Base-by-base conservation (phyloP, 768 basidiomycete genomes). In the Lactifluus pinguis region DNA sequence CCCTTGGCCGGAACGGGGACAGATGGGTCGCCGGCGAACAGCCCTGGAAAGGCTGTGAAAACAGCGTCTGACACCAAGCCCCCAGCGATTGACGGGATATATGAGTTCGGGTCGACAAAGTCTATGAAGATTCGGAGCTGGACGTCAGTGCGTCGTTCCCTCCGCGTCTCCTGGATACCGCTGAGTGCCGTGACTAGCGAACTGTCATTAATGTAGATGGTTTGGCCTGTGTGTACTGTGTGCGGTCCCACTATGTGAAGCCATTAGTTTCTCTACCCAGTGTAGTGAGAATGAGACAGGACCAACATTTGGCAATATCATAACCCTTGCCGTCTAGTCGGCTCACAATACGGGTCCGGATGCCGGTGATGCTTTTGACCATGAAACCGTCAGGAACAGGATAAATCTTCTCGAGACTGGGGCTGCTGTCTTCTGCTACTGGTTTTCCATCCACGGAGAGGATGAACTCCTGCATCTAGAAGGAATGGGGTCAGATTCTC, bases 251-350 rank as follows among this genome's bases (percentile, higher is more conserved):
- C 91, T 94, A 60, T 25, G 17, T 11, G 42, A 53, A 32, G 48
- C 25, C 39, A 49, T 34, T 3, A 51, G 61, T 49, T 19, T 25
- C 29, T 51, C 17, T 44, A 36, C 42, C 14, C 17, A 53, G 49
- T 11, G 36, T 11, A 62, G 41, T 9, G 59, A 50, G 49, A 32
- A 25, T n/a, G 55, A 36, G 29, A 36, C 19, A 45, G 41, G 19
- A 71, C 87, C 68, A 66, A 94, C 94, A 75, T 76, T 84, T 90
- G 38, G 87, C 80, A 55, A 98, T 79, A 66, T 95, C 90, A 66
- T 92, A 95, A 8, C 93, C 93, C 66, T 79, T 85, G 13, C 86
- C 86, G 66, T 95, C 93, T 55, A 93, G 70, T 30, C 92, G 79
- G 68, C 82, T 86, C 25, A 90, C 84, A 19, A 95, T 85, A 62